Evolutionary conservation across 2,329 filamentous ascomycete species (phyloP), one percentile per base, ranked within the genome.

Genomic region (Apiospora koreana): DNA sequence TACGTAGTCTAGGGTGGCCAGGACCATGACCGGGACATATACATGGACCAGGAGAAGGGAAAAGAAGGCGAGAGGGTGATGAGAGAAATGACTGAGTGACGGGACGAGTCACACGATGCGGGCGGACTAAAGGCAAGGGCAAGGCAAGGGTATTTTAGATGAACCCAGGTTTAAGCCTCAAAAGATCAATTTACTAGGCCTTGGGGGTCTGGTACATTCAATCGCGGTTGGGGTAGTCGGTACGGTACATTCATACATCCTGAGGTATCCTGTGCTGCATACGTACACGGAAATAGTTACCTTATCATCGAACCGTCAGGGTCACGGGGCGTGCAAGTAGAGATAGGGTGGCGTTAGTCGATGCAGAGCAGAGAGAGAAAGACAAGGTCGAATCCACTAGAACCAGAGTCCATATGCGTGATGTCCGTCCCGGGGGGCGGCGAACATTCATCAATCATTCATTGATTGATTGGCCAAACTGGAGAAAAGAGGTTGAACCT

Each of bases 31-130:
- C 54, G 54, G 54, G 54, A 62, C 54, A 31, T 31, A 62, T 28
- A 38, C 54, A n/a, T 38, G 54, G 54, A 43, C 64, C 38, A 66
- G 64, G 41, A 42, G 64, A 66, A 45, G 42, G 64, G 38, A 43
- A 66, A 42, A 35, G 42, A 42, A 66, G 42, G 25, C 38, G 28
- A 66, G 54, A 62, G 64, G 38, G 64, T 45, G 64, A 66, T 66
- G 64, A 43, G 64, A 43, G 54, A 62, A 66, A 66, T 66, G 64
- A 66, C 64, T 66, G 66, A 54, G 43, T 50, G 43, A 50, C 66
- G 66, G 66, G 66, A 54, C 66, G 66, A 68, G 66, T 68, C 66
- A 68, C 66, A 68, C 66, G 66, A 68, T 68, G 66, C 66, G 31
- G 66, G 54, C 54, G 54, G 54, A 62, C 43, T 50, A 48, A 41